phyloP scores from a whole-genome alignment of 352 stramenopile species.

The Pythium scleroteichum region DNA sequence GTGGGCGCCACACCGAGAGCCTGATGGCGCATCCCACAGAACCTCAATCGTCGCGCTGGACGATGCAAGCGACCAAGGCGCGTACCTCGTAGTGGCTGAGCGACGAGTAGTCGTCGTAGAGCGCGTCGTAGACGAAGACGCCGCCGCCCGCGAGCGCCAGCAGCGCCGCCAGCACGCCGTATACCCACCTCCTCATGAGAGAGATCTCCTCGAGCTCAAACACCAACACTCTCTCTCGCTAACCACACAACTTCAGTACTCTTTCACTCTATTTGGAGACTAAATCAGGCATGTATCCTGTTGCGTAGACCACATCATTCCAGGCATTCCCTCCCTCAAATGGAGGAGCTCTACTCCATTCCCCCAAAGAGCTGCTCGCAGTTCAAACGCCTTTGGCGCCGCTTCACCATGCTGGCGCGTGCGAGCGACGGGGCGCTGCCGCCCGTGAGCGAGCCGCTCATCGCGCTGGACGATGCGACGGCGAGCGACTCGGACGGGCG shows the following conservation, averaged over 20 bases:
- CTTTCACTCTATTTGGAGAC: too few species aligned
- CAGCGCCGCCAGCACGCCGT: conserved; percentile 18
- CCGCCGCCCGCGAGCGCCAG: conserved; percentile 6
- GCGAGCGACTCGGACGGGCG: conserved; percentile 26
- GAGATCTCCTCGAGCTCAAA: neutral
- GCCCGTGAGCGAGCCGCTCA: conserved; percentile 32
- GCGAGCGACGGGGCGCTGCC: neutral
- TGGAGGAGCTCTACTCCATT: conserved; percentile 8
- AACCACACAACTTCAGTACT: conserved; percentile 2
- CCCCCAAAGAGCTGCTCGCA: neutral
- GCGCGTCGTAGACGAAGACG: conserved; percentile 36
- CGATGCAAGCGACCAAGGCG: neutral
- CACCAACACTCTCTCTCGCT: conserved; percentile 6
- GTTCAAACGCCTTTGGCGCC: too few species aligned
- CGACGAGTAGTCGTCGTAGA: conserved; percentile 39
- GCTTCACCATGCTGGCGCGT: conserved; percentile 1
- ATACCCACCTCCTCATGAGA: conserved; percentile 17
- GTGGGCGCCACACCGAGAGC: conserved; percentile 30
- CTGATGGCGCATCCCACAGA: too few species aligned
- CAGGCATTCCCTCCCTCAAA: neutral
- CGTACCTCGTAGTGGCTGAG: conserved; percentile 42
- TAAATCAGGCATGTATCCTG: too few species aligned
- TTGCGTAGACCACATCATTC: too few species aligned
- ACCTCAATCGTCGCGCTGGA: neutral
- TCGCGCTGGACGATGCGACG: conserved; percentile 44